These are phyloP conservation scores for Austroboletus festivus DNA, from an alignment of 768 basidiomycete genomes.

Conservation along the genomic window DNA sequence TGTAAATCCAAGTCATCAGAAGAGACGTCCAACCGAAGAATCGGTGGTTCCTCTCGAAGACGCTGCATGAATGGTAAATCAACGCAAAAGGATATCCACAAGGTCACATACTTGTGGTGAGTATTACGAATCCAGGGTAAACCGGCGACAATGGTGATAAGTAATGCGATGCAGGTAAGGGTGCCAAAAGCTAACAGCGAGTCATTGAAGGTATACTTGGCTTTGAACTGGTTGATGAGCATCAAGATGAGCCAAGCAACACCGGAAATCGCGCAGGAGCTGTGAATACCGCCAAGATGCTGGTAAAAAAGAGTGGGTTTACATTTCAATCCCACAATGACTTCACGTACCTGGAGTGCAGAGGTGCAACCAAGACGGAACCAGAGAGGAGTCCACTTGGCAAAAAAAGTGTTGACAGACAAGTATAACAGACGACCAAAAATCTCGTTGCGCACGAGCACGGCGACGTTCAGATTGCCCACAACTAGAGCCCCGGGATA, in stretches of 20 bases:
- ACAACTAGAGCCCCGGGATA: slow-evolving; percentile 71
- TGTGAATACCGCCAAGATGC: slow-evolving; percentile 81
- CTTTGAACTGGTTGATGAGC: slow-evolving; percentile 53
- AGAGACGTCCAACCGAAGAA: slow-evolving; percentile 75
- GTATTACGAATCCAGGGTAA: slow-evolving; percentile 80
- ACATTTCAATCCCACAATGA: neutral
- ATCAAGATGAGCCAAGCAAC: slow-evolving; percentile 67
- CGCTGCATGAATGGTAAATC: slow-evolving; percentile 35
- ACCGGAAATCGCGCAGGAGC: slow-evolving; percentile 69
- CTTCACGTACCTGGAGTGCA: slow-evolving; percentile 51
- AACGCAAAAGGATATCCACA: neutral
- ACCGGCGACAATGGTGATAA: slow-evolving; percentile 60
- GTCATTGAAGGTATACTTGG: slow-evolving; percentile 47
- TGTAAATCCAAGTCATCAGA: slow-evolving; percentile 58
- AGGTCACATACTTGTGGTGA: slow-evolving; percentile 65
- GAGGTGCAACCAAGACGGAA: slow-evolving; percentile 73
- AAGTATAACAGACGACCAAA: slow-evolving; percentile 77
- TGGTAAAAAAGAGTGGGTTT: slow-evolving; percentile 23
- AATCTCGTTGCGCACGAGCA: slow-evolving; percentile 78
- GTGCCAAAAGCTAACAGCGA: slow-evolving; percentile 62
- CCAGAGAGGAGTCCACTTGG: slow-evolving; percentile 80
- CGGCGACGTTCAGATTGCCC: slow-evolving; percentile 69
- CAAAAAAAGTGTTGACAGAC: slow-evolving; percentile 68
- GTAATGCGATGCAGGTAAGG: slow-evolving; percentile 52
- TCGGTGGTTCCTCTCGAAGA: slow-evolving; percentile 78